A percentile compares a stretch with the other conserved stretches of the same genome.
phyloP scores from a whole-genome alignment of 352 stramenopile species.

The Phytopythium montanum region DNA sequence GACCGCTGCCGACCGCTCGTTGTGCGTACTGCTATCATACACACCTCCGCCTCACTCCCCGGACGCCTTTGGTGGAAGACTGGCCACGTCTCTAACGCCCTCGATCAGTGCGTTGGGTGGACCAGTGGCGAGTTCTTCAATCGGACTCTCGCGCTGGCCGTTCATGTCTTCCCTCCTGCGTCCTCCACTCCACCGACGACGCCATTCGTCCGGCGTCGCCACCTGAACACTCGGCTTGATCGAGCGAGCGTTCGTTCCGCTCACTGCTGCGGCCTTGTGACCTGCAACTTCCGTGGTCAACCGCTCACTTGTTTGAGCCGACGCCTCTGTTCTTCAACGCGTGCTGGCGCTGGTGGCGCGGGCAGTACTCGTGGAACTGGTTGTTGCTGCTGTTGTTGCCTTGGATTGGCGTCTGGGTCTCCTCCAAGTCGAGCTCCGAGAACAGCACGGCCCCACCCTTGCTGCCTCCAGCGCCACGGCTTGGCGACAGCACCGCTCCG shows the following conservation, averaged over 20 bases:
- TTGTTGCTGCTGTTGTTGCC: constrained; percentile 5
- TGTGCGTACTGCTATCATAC: constrained; percentile 10
- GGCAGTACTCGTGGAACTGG: constrained; percentile 3
- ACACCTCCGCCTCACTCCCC: not conserved
- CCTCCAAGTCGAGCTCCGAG: constrained; percentile 10
- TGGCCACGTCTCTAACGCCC: not conserved
- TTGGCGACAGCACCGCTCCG: not conserved
- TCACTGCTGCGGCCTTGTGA: not conserved
- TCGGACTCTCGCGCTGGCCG: not conserved
- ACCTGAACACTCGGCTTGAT: not conserved
- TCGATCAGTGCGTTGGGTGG: not conserved
- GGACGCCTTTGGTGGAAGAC: not conserved
- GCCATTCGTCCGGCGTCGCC: not conserved
- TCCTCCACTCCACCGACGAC: not conserved
- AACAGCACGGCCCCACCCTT: constrained; percentile 2
- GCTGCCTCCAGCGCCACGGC: not conserved
- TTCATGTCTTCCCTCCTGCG: not conserved
- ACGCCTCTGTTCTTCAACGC: not conserved
- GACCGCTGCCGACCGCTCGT: not conserved
- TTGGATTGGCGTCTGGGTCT: not conserved
- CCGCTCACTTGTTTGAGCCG: not conserved
- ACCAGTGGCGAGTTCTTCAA: constrained; percentile 2
- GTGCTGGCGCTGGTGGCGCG: constrained; percentile 11
- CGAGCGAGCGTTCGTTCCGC: constrained; percentile 5
- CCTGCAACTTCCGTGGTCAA: not conserved